Evolutionary conservation across 2,329 filamentous ascomycete genomes (phyloP).

Genomic region (Colletotrichum tropicale): DNA sequence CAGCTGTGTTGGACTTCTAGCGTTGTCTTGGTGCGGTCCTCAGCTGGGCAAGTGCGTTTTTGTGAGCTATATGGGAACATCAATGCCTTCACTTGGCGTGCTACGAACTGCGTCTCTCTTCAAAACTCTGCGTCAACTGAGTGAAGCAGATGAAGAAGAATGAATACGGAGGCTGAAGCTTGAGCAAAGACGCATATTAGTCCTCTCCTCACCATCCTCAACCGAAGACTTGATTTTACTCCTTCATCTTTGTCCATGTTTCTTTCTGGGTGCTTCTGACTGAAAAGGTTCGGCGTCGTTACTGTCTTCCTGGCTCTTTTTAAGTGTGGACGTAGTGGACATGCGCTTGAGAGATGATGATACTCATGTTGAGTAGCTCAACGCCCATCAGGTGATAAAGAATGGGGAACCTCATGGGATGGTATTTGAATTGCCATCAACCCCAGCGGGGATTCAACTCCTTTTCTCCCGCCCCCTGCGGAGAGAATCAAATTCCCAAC

Average conservation of each 20-base stretch:
- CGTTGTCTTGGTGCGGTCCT: not conserved
- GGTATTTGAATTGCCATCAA: not conserved
- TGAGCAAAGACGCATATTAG: not conserved
- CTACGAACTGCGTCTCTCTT: no score
- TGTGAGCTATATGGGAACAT: not conserved
- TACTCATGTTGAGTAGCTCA: not conserved
- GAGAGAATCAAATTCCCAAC: not conserved
- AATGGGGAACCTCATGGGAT: not conserved
- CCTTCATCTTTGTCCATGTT: rapidly evolving
- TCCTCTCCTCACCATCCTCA: not conserved
- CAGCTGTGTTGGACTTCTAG: not conserved
- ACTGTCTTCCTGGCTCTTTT: not conserved
- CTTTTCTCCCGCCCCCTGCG: not conserved
- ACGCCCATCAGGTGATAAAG: not conserved
- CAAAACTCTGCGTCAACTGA: not conserved
- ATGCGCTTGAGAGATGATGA: not conserved
- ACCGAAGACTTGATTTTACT: not conserved
- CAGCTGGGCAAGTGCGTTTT: rapidly evolving
- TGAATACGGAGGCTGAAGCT: not conserved
- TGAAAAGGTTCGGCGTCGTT: no score
- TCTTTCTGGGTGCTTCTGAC: no score
- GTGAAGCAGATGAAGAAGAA: rapidly evolving
- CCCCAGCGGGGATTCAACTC: not conserved
- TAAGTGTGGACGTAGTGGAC: rapidly evolving
- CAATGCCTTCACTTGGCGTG: not conserved